A percentile compares a stretch with the other conserved stretches of the same genome.
phyloP scores from a whole-genome alignment of 805 yeast genomes.

The Ogataea minuta region DNA sequence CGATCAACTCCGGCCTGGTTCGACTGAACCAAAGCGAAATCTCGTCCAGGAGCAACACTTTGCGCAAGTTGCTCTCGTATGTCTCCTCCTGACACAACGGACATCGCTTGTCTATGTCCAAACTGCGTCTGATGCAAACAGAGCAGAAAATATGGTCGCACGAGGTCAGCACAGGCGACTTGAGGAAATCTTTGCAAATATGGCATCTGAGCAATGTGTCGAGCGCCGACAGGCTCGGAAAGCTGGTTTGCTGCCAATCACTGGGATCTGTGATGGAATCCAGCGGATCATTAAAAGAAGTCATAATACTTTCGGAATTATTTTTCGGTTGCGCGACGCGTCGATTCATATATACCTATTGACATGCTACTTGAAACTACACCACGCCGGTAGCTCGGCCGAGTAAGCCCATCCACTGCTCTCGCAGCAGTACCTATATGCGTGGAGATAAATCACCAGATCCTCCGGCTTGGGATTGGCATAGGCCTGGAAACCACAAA shows the following conservation, averaged over 20 bases:
- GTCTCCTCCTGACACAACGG: slow-evolving; percentile 76
- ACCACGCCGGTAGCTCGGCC: slow-evolving; percentile 26
- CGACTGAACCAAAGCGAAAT: slow-evolving; percentile 51
- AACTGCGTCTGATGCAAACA: slow-evolving; percentile 71
- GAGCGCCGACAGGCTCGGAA: slow-evolving; percentile 57
- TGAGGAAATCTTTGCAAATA: slow-evolving; percentile 79
- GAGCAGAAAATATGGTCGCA: slow-evolving; percentile 93
- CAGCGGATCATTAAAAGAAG: slow-evolving; percentile 20
- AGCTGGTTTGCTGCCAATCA: slow-evolving; percentile 58
- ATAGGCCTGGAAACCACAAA: slow-evolving; percentile 35
- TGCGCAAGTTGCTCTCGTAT: slow-evolving; percentile 64
- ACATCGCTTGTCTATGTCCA: slow-evolving; percentile 60
- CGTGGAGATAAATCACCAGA: slow-evolving; percentile 44
- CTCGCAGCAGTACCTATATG: slow-evolving; percentile 35
- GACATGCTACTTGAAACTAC: slow-evolving; percentile 5
- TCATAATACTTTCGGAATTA: slow-evolving; percentile 11
- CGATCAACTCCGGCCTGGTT: slow-evolving; percentile 41
- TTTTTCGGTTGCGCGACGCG: slow-evolving; percentile 16
- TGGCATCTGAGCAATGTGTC: slow-evolving; percentile 79
- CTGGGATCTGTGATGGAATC: slow-evolving; percentile 58
- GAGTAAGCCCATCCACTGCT: slow-evolving; percentile 34
- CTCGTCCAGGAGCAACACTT: slow-evolving; percentile 72
- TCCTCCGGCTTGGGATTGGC: slow-evolving; percentile 31
- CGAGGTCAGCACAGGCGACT: slow-evolving; percentile 76
- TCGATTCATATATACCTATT: slow-evolving; percentile 4